Conservation (phyloP, 1,284 basidiomycete genomes). For the Albatrellus sp. region DNA sequence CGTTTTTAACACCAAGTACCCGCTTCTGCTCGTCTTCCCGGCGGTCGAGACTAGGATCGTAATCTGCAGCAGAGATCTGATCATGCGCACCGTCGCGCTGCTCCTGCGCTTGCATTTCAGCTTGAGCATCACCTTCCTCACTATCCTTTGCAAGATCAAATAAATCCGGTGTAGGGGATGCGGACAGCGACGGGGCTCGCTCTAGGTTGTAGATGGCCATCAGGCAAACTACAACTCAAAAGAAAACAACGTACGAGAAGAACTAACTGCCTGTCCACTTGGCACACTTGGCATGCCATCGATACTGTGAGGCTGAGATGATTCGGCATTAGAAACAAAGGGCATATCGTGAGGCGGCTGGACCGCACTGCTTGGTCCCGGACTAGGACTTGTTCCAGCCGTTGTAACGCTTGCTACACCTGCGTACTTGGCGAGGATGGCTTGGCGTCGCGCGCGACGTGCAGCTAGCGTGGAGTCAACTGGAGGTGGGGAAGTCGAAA, state of each 20-base stretch:
- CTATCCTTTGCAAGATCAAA: slow-evolving; percentile 53
- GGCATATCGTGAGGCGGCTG: slow-evolving; percentile 48
- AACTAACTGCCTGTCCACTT: background rate
- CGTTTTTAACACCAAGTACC: slow-evolving; percentile 32
- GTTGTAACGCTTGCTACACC: slow-evolving; percentile 29
- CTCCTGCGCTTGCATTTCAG: slow-evolving; percentile 25
- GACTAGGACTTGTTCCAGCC: slow-evolving; percentile 34
- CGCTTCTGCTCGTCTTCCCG: slow-evolving; percentile 70
- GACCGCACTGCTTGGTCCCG: slow-evolving; percentile 60
- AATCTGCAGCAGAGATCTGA: slow-evolving; percentile 84
- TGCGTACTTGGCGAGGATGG: slow-evolving; percentile 76
- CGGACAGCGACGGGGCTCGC: slow-evolving; percentile 31
- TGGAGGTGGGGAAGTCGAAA: slow-evolving; percentile 43
- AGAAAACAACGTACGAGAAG: background rate
- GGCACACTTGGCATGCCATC: slow-evolving; percentile 21
- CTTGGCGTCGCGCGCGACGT: slow-evolving; percentile 69
- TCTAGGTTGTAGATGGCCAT: slow-evolving; percentile 16
- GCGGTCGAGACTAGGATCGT: slow-evolving; percentile 79
- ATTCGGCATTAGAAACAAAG: slow-evolving; percentile 41
- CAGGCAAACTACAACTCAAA: background rate
- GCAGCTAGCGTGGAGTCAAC: slow-evolving; percentile 68
- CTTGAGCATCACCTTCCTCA: slow-evolving; percentile 32
- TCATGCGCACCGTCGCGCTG: slow-evolving; percentile 34
- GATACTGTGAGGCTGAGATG: slow-evolving; percentile 40
- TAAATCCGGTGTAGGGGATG: slow-evolving; percentile 38